phyloP scores from a whole-genome alignment of 23 red algal species.

The Gracilaria gracilis region DNA sequence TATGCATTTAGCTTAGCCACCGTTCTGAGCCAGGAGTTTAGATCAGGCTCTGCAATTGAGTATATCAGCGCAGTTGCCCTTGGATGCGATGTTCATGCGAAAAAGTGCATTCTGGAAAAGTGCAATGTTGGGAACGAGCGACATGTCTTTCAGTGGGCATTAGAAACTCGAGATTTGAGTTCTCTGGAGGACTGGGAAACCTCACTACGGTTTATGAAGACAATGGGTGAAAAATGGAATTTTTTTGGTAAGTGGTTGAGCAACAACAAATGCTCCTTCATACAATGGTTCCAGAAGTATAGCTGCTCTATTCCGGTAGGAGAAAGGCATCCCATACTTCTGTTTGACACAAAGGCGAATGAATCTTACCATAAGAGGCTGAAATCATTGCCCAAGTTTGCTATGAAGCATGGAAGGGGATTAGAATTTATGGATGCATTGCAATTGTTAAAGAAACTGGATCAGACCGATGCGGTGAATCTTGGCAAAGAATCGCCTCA shows the following conservation, averaged over 20 bases:
- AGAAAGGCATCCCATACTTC: background rate
- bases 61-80: background rate
- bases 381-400: too few relatives aligned
- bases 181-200: background rate
- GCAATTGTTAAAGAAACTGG: too few relatives aligned
- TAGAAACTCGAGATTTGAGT: background rate
- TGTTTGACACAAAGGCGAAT: background rate
- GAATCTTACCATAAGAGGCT: background rate
- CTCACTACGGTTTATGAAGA: background rate
- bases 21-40: background rate
- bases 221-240: background rate
- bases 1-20: background rate
- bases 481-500: too few relatives aligned
- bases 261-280: background rate
- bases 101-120: slow-evolving; percentile 7
- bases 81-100: slow-evolving; percentile 30
- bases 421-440: too few relatives aligned
- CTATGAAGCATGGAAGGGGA: too few relatives aligned
- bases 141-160: background rate
- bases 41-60: background rate
- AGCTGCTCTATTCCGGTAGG: background rate
- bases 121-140: background rate
- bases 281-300: background rate
- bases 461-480: too few relatives aligned
- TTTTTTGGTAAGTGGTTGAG: background rate